These are phyloP conservation scores for Brassica carinata DNA, from an alignment of 345 rosid genomes.

Conservation along the genomic window DNA sequence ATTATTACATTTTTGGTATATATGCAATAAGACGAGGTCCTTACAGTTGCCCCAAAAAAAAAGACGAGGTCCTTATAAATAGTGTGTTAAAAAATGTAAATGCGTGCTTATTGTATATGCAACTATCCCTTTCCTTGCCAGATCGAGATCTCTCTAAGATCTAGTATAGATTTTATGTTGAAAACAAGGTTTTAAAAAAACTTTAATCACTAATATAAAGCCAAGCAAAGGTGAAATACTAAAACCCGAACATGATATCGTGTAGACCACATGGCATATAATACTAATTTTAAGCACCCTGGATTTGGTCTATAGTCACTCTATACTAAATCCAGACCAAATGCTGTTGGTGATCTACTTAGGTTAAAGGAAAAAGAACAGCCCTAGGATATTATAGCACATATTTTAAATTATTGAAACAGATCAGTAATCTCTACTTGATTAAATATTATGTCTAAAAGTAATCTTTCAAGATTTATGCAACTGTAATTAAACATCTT, in stretches of 20 bases:
- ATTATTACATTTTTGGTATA: too few relatives aligned
- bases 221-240: constrained; percentile 24
- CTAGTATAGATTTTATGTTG: constrained; percentile 34
- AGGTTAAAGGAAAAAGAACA: constrained; percentile 18
- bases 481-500: constrained; percentile 10
- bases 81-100: not conserved
- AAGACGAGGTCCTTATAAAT: not conserved
- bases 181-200: constrained; percentile 17
- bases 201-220: constrained; percentile 3
- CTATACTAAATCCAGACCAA: constrained; percentile 31
- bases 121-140: constrained; percentile 9
- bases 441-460: not conserved
- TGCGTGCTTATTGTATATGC: constrained; percentile 4
- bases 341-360: constrained; percentile 23
- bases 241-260: constrained; percentile 36
- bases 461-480: constrained; percentile 30
- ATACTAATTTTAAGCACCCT: constrained; percentile 31
- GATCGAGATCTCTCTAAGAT: constrained; percentile 28
- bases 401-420: constrained; percentile 10
- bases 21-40: too few relatives aligned
- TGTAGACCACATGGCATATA: constrained; percentile 33
- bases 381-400: constrained; percentile 18
- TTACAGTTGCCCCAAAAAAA: too few relatives aligned
- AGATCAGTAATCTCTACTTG: not conserved
- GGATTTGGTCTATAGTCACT: constrained; percentile 36